Conservation (phyloP, 2,329 filamentous ascomycete genomes). For the Paradendryphiella salina region DNA sequence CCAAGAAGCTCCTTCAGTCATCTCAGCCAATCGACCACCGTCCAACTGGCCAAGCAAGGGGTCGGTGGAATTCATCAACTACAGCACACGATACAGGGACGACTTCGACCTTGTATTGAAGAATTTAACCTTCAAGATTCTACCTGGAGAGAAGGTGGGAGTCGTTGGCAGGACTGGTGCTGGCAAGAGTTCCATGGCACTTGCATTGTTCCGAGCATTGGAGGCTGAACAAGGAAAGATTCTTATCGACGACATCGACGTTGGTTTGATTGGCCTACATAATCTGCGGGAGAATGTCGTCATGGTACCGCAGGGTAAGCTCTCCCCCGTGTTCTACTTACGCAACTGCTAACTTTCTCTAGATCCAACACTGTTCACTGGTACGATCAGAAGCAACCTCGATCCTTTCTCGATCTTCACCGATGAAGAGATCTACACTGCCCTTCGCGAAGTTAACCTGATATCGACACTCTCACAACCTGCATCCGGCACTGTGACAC, state of each 20-base stretch:
- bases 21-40: constrained; percentile 77
- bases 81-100: constrained; percentile 84
- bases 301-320: constrained; percentile 79
- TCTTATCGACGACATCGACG: constrained; percentile 86
- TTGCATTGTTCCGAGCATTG: constrained; percentile 89
- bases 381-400: constrained; percentile 87
- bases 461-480: constrained; percentile 58
- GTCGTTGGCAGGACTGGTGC: constrained; percentile 95
- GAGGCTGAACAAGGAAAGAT: constrained; percentile 91
- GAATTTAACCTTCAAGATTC: constrained; percentile 82
- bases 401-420: constrained; percentile 90
- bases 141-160: constrained; percentile 86
- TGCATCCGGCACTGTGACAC: constrained; percentile 34
- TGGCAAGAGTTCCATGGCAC: constrained; percentile 91
- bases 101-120: constrained; percentile 87
- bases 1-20: constrained; percentile 79
- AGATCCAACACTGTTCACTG: constrained; percentile 91
- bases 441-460: constrained; percentile 84
- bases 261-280: constrained; percentile 85
- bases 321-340: no score
- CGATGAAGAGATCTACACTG: constrained; percentile 86
- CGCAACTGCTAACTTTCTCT: constrained; percentile 18
- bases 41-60: constrained; percentile 84
- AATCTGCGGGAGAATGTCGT: constrained; percentile 93
- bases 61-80: constrained; percentile 82